A percentile compares a stretch with the other conserved stretches of the same genome.
Evolutionary conservation across 75 land plant species (phyloP).

Genomic region (Cunninghamia lanceolata): DNA sequence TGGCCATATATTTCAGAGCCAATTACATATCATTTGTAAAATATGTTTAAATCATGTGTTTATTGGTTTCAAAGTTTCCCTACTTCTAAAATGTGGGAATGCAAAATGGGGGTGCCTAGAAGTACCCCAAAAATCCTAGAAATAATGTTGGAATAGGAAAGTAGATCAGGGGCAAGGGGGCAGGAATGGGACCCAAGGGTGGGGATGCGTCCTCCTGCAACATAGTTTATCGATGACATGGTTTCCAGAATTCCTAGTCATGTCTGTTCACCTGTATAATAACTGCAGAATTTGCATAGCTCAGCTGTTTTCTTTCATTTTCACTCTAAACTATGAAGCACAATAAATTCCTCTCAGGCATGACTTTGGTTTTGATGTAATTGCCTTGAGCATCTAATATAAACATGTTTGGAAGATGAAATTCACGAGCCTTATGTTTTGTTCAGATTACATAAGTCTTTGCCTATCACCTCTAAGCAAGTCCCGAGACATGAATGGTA

Average conservation of each 20-base stretch:
- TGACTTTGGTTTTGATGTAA: not conserved
- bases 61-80: too few relatives aligned
- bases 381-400: too few relatives aligned
- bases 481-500: not conserved
- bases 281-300: not conserved
- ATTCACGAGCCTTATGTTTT: not conserved
- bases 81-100: not conserved
- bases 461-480: not conserved
- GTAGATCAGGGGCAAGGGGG: not conserved
- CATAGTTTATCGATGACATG: not conserved
- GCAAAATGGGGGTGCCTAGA: too few relatives aligned
- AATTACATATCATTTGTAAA: not conserved
- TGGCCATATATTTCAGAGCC: not conserved
- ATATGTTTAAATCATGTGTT: not conserved
- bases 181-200: too few relatives aligned
- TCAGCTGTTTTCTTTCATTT: not conserved
- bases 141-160: not conserved
- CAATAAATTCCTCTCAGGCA: not conserved
- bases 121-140: not conserved
- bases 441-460: not conserved
- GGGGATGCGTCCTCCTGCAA: too few relatives aligned
- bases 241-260: too few relatives aligned
- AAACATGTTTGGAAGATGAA: not conserved
- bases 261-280: not conserved
- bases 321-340: not conserved